Percentiles rank a stretch among this genome's conserved stretches.
Conservation (phyloP, 148 eudicot species). For the Drosera capensis region DNA sequence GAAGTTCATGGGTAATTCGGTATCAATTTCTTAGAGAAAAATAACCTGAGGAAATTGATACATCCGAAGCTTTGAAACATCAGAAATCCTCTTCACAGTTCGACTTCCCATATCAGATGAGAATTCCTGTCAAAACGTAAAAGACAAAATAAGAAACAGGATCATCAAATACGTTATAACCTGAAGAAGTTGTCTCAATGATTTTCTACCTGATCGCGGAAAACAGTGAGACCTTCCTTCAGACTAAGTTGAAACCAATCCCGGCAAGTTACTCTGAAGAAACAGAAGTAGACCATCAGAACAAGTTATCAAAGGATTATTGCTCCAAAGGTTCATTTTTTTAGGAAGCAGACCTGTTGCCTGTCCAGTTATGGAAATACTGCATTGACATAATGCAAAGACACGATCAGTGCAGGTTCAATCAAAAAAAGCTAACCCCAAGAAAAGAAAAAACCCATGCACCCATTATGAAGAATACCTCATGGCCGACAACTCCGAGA, state of each 20-base stretch:
- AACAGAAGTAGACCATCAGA: background rate
- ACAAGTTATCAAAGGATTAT: background rate
- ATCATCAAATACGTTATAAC: slow-evolving; percentile 1
- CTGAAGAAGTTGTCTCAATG: slow-evolving; percentile 2
- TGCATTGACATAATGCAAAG: slow-evolving; percentile 27
- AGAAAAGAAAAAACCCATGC: too few relatives aligned
- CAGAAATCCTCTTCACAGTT: slow-evolving; percentile 84
- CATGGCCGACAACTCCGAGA: slow-evolving; percentile 96
- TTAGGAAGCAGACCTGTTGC: slow-evolving; percentile 55
- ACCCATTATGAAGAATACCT: slow-evolving; percentile 34
- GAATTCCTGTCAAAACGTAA: slow-evolving; percentile 53
- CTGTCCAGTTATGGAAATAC: slow-evolving; percentile 99
- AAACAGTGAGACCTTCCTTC: slow-evolving; percentile 98
- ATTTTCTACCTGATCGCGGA: slow-evolving; percentile 81
- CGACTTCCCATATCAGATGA: slow-evolving; percentile 99
- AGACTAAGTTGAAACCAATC: slow-evolving; percentile 99
- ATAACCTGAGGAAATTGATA: slow-evolving; percentile 90
- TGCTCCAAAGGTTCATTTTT: background rate
- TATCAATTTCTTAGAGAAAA: too few relatives aligned
- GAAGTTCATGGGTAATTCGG: too few relatives aligned
- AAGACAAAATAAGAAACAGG: background rate
- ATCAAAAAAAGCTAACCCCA: too few relatives aligned
- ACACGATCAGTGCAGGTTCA: slow-evolving; percentile 9
- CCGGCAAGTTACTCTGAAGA: slow-evolving; percentile 80
- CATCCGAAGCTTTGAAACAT: slow-evolving; percentile 84